Evolutionary conservation across 2,329 filamentous ascomycete genomes (phyloP).

Genomic region (Beauveria sp.): DNA sequence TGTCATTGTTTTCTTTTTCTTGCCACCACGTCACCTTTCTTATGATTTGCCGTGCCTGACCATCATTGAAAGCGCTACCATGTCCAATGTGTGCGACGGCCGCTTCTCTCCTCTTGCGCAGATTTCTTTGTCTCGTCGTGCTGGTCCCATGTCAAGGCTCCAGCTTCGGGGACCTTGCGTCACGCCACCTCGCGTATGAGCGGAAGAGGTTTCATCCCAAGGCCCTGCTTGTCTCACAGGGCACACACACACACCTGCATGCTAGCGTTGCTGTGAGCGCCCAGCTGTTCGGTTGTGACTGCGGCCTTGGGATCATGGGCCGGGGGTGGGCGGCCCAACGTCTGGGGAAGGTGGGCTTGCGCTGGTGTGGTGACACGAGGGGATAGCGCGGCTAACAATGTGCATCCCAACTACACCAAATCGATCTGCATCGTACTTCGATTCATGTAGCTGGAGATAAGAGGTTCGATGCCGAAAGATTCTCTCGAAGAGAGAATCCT

Average conservation of each 20-base stretch:
- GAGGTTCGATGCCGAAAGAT: neutral
- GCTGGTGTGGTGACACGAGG: neutral
- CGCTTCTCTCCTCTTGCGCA: neutral
- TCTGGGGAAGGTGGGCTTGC: neutral
- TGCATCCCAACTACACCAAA: neutral
- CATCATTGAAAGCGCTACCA: neutral
- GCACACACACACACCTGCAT: neutral
- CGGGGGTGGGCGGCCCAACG: neutral
- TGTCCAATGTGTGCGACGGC: neutral
- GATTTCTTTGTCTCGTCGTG: neutral
- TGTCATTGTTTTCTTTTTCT: neutral
- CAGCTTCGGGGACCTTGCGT: neutral
- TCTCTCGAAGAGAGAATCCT: neutral
- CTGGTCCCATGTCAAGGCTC: neutral
- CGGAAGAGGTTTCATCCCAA: neutral
- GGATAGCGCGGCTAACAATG: neutral
- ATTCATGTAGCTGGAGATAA: no score
- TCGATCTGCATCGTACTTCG: neutral
- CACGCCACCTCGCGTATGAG: neutral
- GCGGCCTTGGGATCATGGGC: neutral
- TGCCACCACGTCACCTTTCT: neutral
- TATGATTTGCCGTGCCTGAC: neutral
- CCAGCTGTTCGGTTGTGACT: neutral
- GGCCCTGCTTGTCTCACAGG: constrained; percentile 1
- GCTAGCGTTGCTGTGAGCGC: neutral